phyloP scores from a whole-genome alignment of 495 filamentous ascomycete genomes.

The Neurospora sp. region DNA sequence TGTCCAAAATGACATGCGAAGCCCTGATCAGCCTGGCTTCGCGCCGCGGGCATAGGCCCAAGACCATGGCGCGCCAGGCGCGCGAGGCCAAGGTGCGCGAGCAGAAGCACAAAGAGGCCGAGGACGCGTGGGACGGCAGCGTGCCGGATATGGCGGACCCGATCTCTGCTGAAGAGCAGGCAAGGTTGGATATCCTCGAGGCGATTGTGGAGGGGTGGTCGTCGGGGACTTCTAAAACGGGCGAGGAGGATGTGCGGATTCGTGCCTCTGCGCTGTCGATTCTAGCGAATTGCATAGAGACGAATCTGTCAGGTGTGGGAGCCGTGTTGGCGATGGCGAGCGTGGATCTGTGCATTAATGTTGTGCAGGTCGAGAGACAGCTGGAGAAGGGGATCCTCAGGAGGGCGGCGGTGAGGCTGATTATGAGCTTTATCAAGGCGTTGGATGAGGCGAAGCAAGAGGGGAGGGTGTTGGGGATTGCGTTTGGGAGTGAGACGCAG shows the following conservation, averaged over 20 bases:
- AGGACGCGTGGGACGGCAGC: constrained; percentile 44
- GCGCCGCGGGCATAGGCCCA: constrained; percentile 48
- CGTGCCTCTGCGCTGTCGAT: constrained; percentile 71
- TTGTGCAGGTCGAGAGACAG: constrained; percentile 54
- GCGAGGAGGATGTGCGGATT: constrained; percentile 65
- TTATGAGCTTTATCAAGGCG: constrained; percentile 57
- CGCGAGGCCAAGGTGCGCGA: constrained; percentile 36
- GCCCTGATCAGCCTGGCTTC: constrained; percentile 58
- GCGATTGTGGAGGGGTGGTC: constrained; percentile 64
- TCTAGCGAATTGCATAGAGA: constrained; percentile 54
- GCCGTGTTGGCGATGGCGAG: constrained; percentile 42
- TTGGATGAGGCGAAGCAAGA: constrained; percentile 48
- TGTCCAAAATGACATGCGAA: constrained; percentile 45
- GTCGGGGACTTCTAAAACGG: constrained; percentile 42
- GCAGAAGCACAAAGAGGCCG: constrained; percentile 38
- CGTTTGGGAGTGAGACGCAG: constrained; percentile 50
- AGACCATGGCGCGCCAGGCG: constrained; percentile 39
- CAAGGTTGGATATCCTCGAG: constrained; percentile 44
- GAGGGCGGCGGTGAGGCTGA: constrained; percentile 58
- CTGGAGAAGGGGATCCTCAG: constrained; percentile 61
- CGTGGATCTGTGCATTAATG: constrained; percentile 56
- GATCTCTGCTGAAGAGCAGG: constrained; percentile 33
- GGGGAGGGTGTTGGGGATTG: constrained; percentile 46
- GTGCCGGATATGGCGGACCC: constrained; percentile 38
- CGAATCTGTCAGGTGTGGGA: constrained; percentile 52